These are phyloP conservation scores for Camellia japonica DNA, from an alignment of 148 eudicot species.

Conservation along the genomic window DNA sequence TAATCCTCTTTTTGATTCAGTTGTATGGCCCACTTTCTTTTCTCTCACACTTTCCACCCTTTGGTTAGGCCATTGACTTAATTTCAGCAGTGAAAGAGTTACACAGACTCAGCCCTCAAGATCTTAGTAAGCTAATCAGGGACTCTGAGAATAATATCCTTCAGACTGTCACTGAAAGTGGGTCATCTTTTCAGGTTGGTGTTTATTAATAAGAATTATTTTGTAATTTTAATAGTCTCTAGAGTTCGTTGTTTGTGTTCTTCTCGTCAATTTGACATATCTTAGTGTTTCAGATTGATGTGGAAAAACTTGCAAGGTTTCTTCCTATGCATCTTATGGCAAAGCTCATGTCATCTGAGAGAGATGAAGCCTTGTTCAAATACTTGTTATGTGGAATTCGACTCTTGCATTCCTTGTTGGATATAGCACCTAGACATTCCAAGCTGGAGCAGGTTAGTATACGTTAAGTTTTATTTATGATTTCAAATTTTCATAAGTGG, in stretches of 20 bases:
- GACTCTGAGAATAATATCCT: constrained; percentile 53
- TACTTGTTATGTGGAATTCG: constrained; percentile 73
- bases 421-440: constrained; percentile 71
- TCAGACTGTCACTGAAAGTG: constrained; percentile 38
- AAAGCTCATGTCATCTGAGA: constrained; percentile 47
- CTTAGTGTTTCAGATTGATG: constrained; percentile 60
- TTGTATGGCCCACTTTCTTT: not conserved
- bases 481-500: not conserved
- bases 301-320: constrained; percentile 65
- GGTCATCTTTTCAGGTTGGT: constrained; percentile 61
- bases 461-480: not conserved
- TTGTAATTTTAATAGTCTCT: not conserved
- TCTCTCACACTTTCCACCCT: not conserved
- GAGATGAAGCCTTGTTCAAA: constrained; percentile 60
- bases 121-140: constrained; percentile 63
- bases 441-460: constrained; percentile 86
- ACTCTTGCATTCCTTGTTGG: constrained; percentile 71
- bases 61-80: constrained; percentile 62
- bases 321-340: constrained; percentile 83
- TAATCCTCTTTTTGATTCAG: not conserved
- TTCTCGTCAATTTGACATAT: constrained; percentile 3
- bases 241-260: not conserved
- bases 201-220: not conserved
- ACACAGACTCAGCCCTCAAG: constrained; percentile 52
- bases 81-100: constrained; percentile 65